These are phyloP conservation scores for Blepharisma undulans DNA, from an alignment of 169 alveolate species.

Conservation along the genomic window DNA sequence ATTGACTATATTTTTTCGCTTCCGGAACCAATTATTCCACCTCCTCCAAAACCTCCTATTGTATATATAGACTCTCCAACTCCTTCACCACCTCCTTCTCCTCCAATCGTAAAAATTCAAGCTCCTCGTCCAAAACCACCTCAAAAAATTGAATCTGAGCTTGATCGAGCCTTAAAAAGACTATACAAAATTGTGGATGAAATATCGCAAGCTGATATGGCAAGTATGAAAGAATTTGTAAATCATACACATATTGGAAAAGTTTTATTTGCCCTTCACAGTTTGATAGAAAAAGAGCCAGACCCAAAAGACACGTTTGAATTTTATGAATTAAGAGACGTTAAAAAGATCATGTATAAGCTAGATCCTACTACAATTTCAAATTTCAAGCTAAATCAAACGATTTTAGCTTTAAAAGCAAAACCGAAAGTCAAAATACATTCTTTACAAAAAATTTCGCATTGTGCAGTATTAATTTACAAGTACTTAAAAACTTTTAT, in stretches of 20 bases:
- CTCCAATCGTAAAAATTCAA: neutral
- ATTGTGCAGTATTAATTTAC: neutral
- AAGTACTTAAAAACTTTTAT: neutral
- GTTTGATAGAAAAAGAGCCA: neutral
- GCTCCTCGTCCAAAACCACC: neutral
- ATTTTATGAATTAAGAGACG: neutral
- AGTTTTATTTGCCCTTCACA: neutral
- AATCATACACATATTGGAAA: slow-evolving; percentile 9
- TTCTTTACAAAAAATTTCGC: neutral
- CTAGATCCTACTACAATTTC: neutral
- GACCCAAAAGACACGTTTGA: neutral
- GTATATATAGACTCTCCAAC: neutral
- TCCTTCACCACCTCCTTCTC: neutral
- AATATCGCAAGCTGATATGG: neutral
- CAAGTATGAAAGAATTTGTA: neutral
- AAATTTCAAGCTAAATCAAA: neutral
- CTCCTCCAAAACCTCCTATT: neutral
- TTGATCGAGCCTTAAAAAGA: neutral
- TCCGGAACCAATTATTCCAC: neutral
- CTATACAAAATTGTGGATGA: neutral
- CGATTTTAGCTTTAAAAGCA: neutral
- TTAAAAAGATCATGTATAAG: neutral
- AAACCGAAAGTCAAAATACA: neutral
- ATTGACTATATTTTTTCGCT: neutral
- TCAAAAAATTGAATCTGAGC: neutral